These are phyloP conservation scores for Guyanaporus albipodus DNA, from an alignment of 768 basidiomycete genomes.

Conservation along the genomic window DNA sequence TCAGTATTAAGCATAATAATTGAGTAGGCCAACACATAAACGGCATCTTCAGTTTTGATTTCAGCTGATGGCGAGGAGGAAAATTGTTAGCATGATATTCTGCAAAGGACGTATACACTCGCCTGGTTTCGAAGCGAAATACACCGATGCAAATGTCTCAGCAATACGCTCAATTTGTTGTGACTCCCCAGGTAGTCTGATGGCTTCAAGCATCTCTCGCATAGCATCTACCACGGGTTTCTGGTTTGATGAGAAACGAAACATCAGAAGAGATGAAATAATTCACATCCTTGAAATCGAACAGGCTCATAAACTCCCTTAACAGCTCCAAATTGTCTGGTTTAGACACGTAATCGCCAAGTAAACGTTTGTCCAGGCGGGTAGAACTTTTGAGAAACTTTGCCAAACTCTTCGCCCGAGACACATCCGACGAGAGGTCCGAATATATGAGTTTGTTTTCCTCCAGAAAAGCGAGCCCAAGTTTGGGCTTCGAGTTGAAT, in stretches of 20 bases:
- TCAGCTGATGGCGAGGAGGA: constrained; percentile 50
- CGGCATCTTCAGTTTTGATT: constrained; percentile 87
- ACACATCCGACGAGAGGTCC: constrained; percentile 51
- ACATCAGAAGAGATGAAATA: neutral
- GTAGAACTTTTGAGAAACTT: constrained; percentile 81
- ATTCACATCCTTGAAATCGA: constrained; percentile 85
- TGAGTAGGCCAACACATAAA: constrained; percentile 91
- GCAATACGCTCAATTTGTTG: constrained; percentile 94
- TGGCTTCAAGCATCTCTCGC: constrained; percentile 89
- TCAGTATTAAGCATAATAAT: constrained; percentile 99
- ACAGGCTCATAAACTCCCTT: constrained; percentile 81
- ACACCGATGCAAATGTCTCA: constrained; percentile 89
- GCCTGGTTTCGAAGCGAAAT: constrained; percentile 85
- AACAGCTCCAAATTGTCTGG: constrained; percentile 84
- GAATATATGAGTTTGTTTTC: constrained; percentile 86
- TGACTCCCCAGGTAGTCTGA: constrained; percentile 91
- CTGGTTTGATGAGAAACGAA: constrained; percentile 37
- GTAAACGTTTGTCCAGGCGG: constrained; percentile 83
- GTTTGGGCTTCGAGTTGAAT: constrained; percentile 93
- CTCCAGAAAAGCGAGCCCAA: constrained; percentile 85
- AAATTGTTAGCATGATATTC: neutral
- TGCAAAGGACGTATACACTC: constrained; percentile 1
- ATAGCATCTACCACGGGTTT: constrained; percentile 95
- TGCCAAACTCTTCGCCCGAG: constrained; percentile 70
- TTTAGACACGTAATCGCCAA: constrained; percentile 90